Evolutionary conservation across 768 basidiomycete species (phyloP), one percentile per base, ranked within the genome.

Genomic region (Rhizopogon vesiculosus): DNA sequence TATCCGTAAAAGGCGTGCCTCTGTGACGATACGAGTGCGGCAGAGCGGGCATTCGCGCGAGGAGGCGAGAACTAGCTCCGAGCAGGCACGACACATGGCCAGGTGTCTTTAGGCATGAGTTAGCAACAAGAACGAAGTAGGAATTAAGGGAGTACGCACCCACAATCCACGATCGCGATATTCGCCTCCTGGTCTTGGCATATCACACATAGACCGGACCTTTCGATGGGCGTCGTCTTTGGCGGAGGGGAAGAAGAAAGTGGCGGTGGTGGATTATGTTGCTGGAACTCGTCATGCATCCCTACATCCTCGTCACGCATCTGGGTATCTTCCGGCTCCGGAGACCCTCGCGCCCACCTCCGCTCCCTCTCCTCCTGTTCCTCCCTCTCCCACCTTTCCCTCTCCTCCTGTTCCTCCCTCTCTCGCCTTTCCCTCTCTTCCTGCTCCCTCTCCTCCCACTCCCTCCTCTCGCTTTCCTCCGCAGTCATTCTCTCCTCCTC

Each of bases 131-230:
- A 33, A 33, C 1, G 29, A 42, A 3, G 7, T 40, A 42, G 49
- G 35, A 59, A 33, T 35, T 28, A 42, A 50, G 25, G n/a, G 10
- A 9, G 15, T 1, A 81, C 87, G 43, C 67, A 91, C 87, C 94
- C 94, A 81, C 94, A 97, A 70, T 97, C 94, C 12, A 96, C 89
- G 53, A 93, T 85, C 2, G 93, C 94, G 55, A 97, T 90, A 61
- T 89, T 93, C 0, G 94, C 93, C 60, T 96, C 93, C 56, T 93
- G 90, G 59, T 97, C 94, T 65, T 95, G 93, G 65, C 94, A 97
- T 9, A 97, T 81, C 0, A 96, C 91, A 67, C 94, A 97, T 5
- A 94, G 70, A 2, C 94, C 93, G 8, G 81, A 80, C 22, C 86
- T 80, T 58, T 91, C 89, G 12, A 79, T 51, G 18, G 12, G 58